Base-by-base conservation (phyloP, 108 stramenopile genomes). In the Conticribra weissflogii region DNA sequence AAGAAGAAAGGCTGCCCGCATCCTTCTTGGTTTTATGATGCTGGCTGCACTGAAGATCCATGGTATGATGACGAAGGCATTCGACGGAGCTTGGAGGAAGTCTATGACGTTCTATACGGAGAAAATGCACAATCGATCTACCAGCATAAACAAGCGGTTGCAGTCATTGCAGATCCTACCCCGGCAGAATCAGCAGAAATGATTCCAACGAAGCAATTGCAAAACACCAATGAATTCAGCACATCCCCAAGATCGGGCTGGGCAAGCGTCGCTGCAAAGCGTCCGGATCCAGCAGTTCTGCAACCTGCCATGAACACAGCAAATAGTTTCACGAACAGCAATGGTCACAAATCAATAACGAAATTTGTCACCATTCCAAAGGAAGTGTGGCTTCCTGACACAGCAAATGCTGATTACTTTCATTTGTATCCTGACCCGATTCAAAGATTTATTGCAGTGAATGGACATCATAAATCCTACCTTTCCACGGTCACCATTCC, bases 61-160 rank as follows among this genome's bases (percentile, higher is more conserved):
- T 80, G 79, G 79, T 80, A 80, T 41, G 72, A 80, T 34, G 79
- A 80, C 31, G 79, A 80, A 41, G 71, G 71, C 12, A 47, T 72
- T 18, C 59, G 79, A 64, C 45, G 79, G 41, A 72, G 61, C 32
- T 58, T 80, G 66, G 72, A 80, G 68, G 79, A 80, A 60, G 79
- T 80, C 2, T 80, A 73, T 58, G 71, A 80, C 54, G 53, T 80
- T 23, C 67, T 80, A n/a, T 80, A 80, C 47, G 72, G 79, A 24
- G 67, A 72, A 68, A 68, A 72, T 14, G 79, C 79, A 31, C 46
- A 80, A 54, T 46, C 59, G 24, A 66, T 45, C 30, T 63, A 54
- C 23, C 54, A 50, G 57, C 49, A 73, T 61, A 52, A 52, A 57
- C 65, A 80, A 66, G 79, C 30, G 46, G 30, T 47, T 25, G 53